Base-by-base conservation (phyloP, 768 basidiomycete species). In the Aureoboletus auriporus region DNA sequence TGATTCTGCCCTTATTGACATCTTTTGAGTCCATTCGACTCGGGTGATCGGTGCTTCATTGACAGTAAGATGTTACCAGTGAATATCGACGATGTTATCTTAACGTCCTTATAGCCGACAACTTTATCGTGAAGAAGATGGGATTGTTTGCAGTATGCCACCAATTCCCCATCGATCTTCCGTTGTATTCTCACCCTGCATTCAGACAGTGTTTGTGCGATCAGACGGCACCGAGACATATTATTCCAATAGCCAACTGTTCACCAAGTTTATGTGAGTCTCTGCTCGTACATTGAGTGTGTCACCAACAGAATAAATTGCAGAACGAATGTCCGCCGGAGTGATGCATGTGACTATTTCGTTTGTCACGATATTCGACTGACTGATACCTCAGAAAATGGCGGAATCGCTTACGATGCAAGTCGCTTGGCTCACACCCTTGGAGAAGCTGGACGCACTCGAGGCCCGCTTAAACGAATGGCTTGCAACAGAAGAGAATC, bases 1-100 rank as follows among this genome's bases (percentile, higher is more conserved):
- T n/a, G n/a, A 29, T 40, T n/a, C n/a, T 37, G 16, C 34, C 12
- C 39, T 47, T 47, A 23, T 43, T 55, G 29, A 55, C 33, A 40
- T 20, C 26, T 4, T 28, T 29, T 23, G 20, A 88, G 85, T 62
- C 86, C 86, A 4, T 89, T 82, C 54, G 87, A 89, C 56, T 87
- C 87, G 20, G 88, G 88, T 10, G 89, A 90, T 67, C 77, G 89
- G n/a, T 82, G 82, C 55, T 83, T 89, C 58, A 81, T 90, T 52
- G 84, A 83, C 52, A 60, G 79, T 79, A 50, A 55, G 74, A 38
- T 8, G 30, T 63, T 23, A 8, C 9, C 35, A 14, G 17, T 29
- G n/a, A 33, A 37, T 8, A 31, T 30, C 6, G 14, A 35, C 14
- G 13, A 44, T 13, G 11, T 20, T 26, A 13, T 6, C 28, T 47